A percentile compares a stretch with the other conserved stretches of the same genome.
Evolutionary conservation across 2,329 filamentous ascomycete genomes (phyloP).

Genomic region (Davidsoniella eucalypti): DNA sequence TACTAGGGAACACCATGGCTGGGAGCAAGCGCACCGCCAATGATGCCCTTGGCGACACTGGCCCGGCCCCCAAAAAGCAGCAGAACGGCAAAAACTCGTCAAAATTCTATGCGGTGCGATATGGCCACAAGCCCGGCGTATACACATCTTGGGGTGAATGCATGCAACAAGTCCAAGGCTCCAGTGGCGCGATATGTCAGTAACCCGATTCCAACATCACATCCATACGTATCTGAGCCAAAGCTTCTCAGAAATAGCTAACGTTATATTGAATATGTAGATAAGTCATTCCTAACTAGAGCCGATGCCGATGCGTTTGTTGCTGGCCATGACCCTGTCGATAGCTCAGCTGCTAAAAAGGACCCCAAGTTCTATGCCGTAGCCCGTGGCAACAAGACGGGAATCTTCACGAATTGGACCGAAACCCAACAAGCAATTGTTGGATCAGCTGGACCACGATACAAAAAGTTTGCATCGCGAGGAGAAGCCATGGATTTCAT

Average conservation of each 20-base stretch:
- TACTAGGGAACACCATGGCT: not conserved
- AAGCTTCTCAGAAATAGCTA: constrained; percentile 45
- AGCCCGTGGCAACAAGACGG: constrained; percentile 39
- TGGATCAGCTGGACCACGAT: constrained; percentile 52
- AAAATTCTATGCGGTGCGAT: constrained; percentile 48
- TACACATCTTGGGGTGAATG: constrained; percentile 47
- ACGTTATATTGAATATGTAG: constrained; percentile 26
- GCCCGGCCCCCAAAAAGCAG: constrained; percentile 27
- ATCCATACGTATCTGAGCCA: constrained; percentile 15
- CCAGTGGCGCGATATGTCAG: constrained; percentile 51
- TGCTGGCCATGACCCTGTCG: constrained; percentile 32
- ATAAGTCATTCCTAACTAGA: constrained; percentile 60
- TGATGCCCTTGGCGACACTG: not conserved
- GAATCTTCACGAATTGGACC: constrained; percentile 49
- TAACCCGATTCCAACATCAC: constrained; percentile 15
- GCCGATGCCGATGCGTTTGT: constrained; percentile 69
- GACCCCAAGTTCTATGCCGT: constrained; percentile 40
- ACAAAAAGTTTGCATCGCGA: constrained; percentile 51
- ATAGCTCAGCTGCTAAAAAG: constrained; percentile 23
- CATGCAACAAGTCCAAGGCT: constrained; percentile 42
- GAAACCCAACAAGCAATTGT: constrained; percentile 57
- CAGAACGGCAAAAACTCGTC: constrained; percentile 24
- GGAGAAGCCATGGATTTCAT: constrained; percentile 70
- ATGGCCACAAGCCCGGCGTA: constrained; percentile 41
- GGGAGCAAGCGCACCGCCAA: not conserved